Percentiles rank a stretch among this genome's conserved stretches.
These are phyloP conservation scores for Ceratocystis ficicola DNA, from an alignment of 2,329 filamentous ascomycete genomes.

Conservation along the genomic window DNA sequence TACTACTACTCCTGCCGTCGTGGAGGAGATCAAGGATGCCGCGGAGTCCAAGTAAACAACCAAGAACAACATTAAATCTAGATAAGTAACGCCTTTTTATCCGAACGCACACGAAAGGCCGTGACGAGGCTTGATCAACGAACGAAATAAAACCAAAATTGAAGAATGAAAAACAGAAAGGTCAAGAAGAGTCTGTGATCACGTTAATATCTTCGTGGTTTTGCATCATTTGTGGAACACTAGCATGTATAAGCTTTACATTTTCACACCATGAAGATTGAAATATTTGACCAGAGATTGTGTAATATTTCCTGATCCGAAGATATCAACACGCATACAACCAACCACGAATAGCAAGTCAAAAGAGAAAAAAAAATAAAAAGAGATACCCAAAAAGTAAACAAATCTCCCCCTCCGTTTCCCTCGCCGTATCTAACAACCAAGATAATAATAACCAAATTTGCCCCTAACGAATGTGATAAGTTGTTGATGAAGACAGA, in stretches of 20 bases:
- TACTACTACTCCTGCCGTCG: constrained; percentile 12
- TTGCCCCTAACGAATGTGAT: neutral
- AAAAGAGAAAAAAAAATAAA: constrained; percentile 8
- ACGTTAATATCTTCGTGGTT: too few relatives aligned
- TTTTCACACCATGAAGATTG: neutral
- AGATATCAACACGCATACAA: neutral
- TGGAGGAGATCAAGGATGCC: constrained; percentile 5
- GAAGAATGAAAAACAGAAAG: neutral
- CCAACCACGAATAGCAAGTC: neutral
- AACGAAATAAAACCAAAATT: constrained; percentile 1
- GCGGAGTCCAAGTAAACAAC: constrained; percentile 11
- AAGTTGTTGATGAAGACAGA: constrained; percentile 1
- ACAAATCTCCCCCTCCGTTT: neutral
- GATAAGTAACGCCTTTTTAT: constrained; percentile 2
- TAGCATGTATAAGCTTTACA: too few relatives aligned
- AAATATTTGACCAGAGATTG: neutral
- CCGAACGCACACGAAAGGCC: neutral
- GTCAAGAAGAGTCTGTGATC: too few relatives aligned
- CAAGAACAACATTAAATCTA: constrained; percentile 6
- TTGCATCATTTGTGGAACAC: too few relatives aligned
- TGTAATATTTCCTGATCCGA: neutral
- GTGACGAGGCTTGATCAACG: neutral
- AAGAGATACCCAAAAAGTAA: neutral
- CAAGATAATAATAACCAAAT: constrained; percentile 9
- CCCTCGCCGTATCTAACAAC: constrained; percentile 1